Evolutionary conservation across 139 green algal species (phyloP).

Genomic region (Pseudopediastrum boryanum): DNA sequence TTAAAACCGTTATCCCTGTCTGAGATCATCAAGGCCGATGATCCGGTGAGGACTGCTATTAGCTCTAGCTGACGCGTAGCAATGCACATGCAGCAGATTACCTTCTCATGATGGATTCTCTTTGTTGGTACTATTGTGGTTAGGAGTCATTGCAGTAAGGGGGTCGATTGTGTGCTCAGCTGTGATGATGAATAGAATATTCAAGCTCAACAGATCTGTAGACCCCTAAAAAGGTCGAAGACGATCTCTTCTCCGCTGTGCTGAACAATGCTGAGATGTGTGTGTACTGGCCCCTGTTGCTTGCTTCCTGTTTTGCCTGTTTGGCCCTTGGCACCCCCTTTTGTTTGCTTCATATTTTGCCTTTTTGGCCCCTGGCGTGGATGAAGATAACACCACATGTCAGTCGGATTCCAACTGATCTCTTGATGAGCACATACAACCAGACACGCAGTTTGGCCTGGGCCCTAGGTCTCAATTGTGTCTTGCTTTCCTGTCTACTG

Average conservation of each 20-base stretch:
- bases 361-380: constrained; percentile 23
- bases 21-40: constrained; percentile 42
- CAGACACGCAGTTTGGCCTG: too few relatives aligned
- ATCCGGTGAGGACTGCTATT: not conserved
- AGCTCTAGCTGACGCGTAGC: constrained; percentile 16
- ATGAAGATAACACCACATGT: constrained; percentile 37
- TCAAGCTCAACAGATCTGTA: constrained; percentile 87
- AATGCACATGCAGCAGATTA: too few relatives aligned
- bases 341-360: too few relatives aligned
- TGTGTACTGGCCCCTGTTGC: not conserved
- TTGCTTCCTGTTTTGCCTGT: too few relatives aligned
- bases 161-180: too few relatives aligned
- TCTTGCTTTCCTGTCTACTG: too few relatives aligned
- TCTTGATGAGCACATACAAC: constrained; percentile 15
- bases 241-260: constrained; percentile 52
- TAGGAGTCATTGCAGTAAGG: too few relatives aligned
- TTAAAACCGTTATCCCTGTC: constrained; percentile 81
- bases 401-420: constrained; percentile 53
- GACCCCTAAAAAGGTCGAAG: constrained; percentile 16
- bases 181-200: constrained; percentile 65
- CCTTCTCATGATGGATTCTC: too few relatives aligned
- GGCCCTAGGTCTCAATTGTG: too few relatives aligned
- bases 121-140: too few relatives aligned
- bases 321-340: too few relatives aligned
- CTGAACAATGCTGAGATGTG: constrained; percentile 39